phyloP scores from a whole-genome alignment of 768 basidiomycete species.

The Mycena crocata region DNA sequence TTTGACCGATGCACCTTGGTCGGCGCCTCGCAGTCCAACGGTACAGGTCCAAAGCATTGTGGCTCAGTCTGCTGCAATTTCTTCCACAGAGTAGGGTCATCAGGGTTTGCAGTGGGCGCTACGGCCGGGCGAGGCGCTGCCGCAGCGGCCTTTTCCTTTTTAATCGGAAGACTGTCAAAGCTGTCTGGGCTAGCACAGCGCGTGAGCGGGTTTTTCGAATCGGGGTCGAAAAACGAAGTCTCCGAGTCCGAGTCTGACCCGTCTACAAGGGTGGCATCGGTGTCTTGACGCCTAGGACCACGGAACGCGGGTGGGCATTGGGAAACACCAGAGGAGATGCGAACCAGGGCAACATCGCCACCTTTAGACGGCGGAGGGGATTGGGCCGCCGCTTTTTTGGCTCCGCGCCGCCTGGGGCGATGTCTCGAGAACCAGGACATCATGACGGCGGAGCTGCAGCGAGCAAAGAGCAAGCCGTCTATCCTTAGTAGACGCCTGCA shows the following conservation, averaged over 20 bases:
- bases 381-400: conserved; percentile 11
- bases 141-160: conserved; percentile 16
- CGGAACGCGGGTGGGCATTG: conserved; percentile 14
- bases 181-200: conserved; percentile 30
- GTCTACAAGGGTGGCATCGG: conserved; percentile 31
- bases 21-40: conserved; percentile 21
- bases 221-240: conserved; percentile 25
- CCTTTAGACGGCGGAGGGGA: background rate
- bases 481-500: conserved; percentile 10
- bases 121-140: conserved; percentile 18
- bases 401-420: conserved; percentile 26
- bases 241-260: conserved; percentile 24
- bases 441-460: conserved; percentile 25
- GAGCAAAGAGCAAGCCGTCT: conserved; percentile 14
- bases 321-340: conserved; percentile 13
- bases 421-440: conserved; percentile 30
- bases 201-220: conserved; percentile 21
- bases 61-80: conserved; percentile 15
- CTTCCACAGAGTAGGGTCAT: conserved; percentile 32
- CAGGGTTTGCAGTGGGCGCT: conserved; percentile 12
- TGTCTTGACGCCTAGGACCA: conserved; percentile 16
- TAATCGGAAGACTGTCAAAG: conserved; percentile 26
- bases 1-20: conserved; percentile 23
- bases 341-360: conserved; percentile 1
- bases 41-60: conserved; percentile 30